Evolutionary conservation across 768 basidiomycete species (phyloP).

Genomic region (Kwoniella mangroviensis): DNA sequence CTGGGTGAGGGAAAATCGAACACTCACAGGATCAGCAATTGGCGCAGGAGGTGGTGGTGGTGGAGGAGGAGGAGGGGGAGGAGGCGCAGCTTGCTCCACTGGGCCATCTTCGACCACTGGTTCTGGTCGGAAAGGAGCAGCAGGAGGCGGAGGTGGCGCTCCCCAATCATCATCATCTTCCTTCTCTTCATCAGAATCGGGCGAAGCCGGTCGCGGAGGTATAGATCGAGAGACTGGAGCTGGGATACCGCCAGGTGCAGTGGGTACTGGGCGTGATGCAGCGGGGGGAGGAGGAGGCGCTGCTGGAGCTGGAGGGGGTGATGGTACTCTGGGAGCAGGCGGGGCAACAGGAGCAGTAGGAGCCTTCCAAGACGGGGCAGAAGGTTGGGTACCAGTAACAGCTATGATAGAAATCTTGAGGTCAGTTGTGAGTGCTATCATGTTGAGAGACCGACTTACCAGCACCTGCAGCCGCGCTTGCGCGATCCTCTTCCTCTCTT

Average conservation of each 20-base stretch:
- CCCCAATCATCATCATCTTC: conserved; percentile 57
- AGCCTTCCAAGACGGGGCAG: conserved; percentile 17
- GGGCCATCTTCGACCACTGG: conserved; percentile 40
- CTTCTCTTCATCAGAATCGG: conserved; percentile 57
- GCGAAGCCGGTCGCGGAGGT: conserved; percentile 39
- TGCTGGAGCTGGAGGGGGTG: conserved; percentile 11
- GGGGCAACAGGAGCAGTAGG: conserved; percentile 11
- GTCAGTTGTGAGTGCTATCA: neutral
- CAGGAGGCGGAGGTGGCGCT: conserved; percentile 60
- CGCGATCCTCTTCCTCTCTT: conserved; percentile 71
- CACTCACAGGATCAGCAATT: conserved; percentile 40
- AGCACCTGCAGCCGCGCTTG: conserved; percentile 55
- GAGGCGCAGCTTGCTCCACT: conserved; percentile 36
- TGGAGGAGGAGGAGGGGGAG: conserved; percentile 53
- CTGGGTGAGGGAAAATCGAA: neutral
- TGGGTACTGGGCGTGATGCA: conserved; percentile 21
- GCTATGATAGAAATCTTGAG: neutral
- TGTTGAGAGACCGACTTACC: conserved; percentile 23
- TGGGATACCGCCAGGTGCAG: conserved; percentile 29
- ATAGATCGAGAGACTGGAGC: conserved; percentile 25
- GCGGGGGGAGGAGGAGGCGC: conserved; percentile 30
- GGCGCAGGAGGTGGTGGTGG: conserved; percentile 47
- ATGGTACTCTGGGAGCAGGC: conserved; percentile 1
- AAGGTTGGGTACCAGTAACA: conserved; percentile 12
- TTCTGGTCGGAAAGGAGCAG: conserved; percentile 61